Conservation (phyloP, 2,329 filamentous ascomycete species). For the Sporothrix variecibatus region DNA sequence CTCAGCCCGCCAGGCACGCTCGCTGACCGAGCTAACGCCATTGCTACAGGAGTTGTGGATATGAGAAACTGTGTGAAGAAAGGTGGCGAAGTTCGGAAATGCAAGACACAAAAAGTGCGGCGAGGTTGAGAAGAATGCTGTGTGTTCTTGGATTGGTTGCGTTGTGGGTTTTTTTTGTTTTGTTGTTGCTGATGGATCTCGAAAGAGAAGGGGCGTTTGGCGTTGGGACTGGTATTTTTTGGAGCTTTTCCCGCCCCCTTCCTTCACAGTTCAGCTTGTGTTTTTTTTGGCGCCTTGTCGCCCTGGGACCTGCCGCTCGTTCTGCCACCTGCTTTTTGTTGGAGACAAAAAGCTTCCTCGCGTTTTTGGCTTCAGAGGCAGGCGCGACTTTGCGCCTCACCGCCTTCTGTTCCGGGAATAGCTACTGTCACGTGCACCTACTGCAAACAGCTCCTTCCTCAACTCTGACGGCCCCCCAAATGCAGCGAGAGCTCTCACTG, state of each 20-base stretch:
- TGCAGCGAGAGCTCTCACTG: background rate
- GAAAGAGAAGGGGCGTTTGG: background rate
- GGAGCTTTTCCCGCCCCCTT: background rate
- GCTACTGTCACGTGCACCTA: background rate
- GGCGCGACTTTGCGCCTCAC: slow-evolving; percentile 3
- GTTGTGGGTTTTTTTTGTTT: background rate
- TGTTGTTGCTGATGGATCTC: slow-evolving; percentile 1
- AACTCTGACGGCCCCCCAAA: background rate
- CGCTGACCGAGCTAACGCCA: slow-evolving; percentile 58
- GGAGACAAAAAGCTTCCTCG: slow-evolving; percentile 1
- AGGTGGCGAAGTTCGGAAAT: background rate
- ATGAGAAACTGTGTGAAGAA: background rate
- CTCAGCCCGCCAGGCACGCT: slow-evolving; percentile 62
- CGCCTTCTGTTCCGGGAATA: background rate
- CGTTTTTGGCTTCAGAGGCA: background rate
- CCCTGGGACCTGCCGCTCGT: background rate
- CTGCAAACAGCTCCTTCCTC: background rate
- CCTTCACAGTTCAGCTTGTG: background rate
- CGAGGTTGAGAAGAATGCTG: slow-evolving; percentile 3
- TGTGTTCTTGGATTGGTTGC: background rate
- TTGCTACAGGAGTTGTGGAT: slow-evolving; percentile 31
- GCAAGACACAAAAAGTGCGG: background rate
- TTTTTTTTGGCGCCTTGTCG: slow-evolving; percentile 13
- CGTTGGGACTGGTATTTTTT: background rate
- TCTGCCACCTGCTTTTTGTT: background rate